Conservation (phyloP, 2,329 filamentous ascomycete genomes). For the Aspergillus sclerotialis region DNA sequence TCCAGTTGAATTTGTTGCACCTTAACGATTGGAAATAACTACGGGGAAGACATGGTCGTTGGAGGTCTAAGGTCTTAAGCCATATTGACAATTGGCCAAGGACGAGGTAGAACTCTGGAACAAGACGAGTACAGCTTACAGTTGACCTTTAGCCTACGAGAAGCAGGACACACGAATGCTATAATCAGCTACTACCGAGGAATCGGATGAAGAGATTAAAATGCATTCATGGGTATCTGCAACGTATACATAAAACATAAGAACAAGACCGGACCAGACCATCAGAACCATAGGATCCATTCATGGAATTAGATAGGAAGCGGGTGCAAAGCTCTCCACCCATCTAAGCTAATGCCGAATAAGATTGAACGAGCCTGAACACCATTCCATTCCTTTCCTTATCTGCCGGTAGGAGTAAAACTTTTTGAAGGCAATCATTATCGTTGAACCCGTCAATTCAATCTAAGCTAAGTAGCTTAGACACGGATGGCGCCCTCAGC, state of each 20-base stretch:
- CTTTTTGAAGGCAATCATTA: conserved; percentile 10
- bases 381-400: conserved; percentile 14
- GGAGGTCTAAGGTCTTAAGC: no score
- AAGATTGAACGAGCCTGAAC: conserved; percentile 19
- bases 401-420: conserved; percentile 5
- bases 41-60: no score
- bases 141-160: no score
- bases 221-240: conserved; percentile 38
- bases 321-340: conserved; percentile 16
- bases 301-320: conserved; percentile 19
- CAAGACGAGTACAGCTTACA: no score
- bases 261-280: conserved; percentile 5
- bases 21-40: no score
- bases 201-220: conserved; percentile 17
- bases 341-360: conserved; percentile 29
- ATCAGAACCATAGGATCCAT: conserved; percentile 20
- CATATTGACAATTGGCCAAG: no score
- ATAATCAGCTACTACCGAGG: conserved; percentile 15
- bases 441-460: conserved; percentile 21
- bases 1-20: no score
- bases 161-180: conserved; percentile 22
- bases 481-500: conserved; percentile 95
- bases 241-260: conserved; percentile 23
- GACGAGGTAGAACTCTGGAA: no score
- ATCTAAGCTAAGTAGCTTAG: conserved; percentile 47